A percentile compares a stretch with the other conserved stretches of the same genome.
phyloP scores from a whole-genome alignment of 257 asterid genomes.

The Salvia splendens region DNA sequence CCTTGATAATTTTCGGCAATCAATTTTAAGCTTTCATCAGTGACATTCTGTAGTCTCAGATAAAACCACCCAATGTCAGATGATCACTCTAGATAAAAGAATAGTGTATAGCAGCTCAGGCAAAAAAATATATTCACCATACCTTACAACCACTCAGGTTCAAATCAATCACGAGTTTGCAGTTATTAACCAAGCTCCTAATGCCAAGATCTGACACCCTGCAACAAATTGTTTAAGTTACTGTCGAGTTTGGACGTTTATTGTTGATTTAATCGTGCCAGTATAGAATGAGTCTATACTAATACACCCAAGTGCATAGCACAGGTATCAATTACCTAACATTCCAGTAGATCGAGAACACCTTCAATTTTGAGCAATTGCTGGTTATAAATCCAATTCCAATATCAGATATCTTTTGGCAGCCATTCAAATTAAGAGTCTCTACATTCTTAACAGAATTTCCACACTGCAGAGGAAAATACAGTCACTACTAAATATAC shows the following conservation, averaged over 20 bases:
- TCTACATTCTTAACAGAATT: conserved; percentile 54
- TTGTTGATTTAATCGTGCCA: conserved; percentile 4
- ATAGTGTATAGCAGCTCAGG: conserved; percentile 11
- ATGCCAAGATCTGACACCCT: conserved; percentile 87
- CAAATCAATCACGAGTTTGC: conserved; percentile 66
- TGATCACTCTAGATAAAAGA: conserved; percentile 28
- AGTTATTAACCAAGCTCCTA: conserved; percentile 66
- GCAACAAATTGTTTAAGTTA: conserved; percentile 30
- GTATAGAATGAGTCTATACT: background rate
- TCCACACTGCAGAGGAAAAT: conserved; percentile 53
- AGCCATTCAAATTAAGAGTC: conserved; percentile 82
- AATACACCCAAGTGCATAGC: conserved; percentile 10
- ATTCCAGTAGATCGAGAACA: conserved; percentile 89
- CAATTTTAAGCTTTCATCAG: conserved; percentile 66
- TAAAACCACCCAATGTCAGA: conserved; percentile 36
- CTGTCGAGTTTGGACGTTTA: conserved; percentile 16
- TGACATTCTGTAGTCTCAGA: conserved; percentile 61
- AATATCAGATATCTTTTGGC: conserved; percentile 86
- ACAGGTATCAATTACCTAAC: conserved; percentile 56
- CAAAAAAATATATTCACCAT: conserved; percentile 26
- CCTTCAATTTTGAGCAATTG: conserved; percentile 56
- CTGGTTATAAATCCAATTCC: conserved; percentile 69
- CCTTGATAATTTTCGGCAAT: conserved; percentile 67
- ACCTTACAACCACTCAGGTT: conserved; percentile 98
- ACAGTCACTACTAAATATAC: conserved; percentile 19